These are phyloP conservation scores for Entomortierella beljakovae DNA, from an alignment of 192 early-diverging fungal genomes.

Conservation along the genomic window DNA sequence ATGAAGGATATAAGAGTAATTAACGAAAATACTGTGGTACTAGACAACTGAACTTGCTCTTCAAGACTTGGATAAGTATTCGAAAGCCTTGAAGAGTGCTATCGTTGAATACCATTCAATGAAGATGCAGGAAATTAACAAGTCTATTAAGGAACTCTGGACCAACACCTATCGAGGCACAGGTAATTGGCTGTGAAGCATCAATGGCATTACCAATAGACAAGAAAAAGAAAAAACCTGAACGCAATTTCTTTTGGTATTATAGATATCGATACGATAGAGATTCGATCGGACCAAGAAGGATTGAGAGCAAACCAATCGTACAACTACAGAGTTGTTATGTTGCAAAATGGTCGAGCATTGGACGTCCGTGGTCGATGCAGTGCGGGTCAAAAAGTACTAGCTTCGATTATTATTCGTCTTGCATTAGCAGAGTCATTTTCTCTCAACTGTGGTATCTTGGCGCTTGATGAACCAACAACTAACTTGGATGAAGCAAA, in stretches of 20 bases:
- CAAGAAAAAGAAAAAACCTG: background rate
- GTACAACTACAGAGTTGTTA: conserved; percentile 84
- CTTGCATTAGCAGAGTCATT: conserved; percentile 97
- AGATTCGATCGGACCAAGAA: conserved; percentile 92
- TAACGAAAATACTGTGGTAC: background rate
- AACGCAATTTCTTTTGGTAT: too few relatives aligned
- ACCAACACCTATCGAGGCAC: conserved; percentile 94
- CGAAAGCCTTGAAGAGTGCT: conserved; percentile 79
- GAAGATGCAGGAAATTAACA: conserved; percentile 98
- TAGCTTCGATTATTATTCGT: conserved; percentile 96
- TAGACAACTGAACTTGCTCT: conserved; percentile 82
- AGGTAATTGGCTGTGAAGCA: conserved; percentile 58
- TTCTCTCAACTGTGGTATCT: conserved; percentile 89
- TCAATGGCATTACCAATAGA: background rate
- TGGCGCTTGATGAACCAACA: conserved; percentile 98
- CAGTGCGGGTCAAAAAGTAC: conserved; percentile 96
- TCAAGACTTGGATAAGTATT: conserved; percentile 86
- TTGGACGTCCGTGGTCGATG: conserved; percentile 96
- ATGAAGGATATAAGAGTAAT: too few relatives aligned
- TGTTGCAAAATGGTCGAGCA: conserved; percentile 86
- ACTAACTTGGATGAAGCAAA: conserved; percentile 95
- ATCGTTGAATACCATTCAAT: conserved; percentile 92
- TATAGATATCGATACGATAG: conserved; percentile 95
- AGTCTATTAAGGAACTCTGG: conserved; percentile 97
- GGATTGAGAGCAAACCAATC: conserved; percentile 72